Evolutionary conservation across 148 eudicot species (phyloP).

Genomic region (Simmondsia chinensis): DNA sequence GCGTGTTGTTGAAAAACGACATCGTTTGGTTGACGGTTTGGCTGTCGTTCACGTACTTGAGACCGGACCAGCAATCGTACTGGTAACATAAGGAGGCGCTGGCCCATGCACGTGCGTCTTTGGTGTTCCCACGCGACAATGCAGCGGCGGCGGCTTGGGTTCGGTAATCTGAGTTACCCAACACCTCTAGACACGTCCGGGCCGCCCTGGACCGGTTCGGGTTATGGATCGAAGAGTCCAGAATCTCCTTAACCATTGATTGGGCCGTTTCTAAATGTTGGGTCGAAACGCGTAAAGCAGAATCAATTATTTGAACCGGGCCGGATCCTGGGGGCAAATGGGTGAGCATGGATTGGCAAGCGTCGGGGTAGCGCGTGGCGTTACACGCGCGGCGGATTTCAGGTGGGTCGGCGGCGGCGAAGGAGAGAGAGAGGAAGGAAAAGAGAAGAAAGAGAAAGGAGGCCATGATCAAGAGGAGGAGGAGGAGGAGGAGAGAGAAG

Average conservation of each 20-base stretch:
- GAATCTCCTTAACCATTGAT: slow-evolving; percentile 39
- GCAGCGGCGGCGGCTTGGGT: slow-evolving; percentile 15
- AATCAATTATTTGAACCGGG: slow-evolving; percentile 30
- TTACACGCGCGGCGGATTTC: slow-evolving; percentile 40
- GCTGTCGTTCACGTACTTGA: slow-evolving; percentile 61
- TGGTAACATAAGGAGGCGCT: slow-evolving; percentile 65
- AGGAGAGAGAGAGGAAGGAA: slow-evolving; percentile 13
- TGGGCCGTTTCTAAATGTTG: slow-evolving; percentile 31
- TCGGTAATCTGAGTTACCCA: slow-evolving; percentile 33
- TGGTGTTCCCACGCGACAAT: slow-evolving; percentile 26
- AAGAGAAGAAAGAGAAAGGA: slow-evolving; percentile 14
- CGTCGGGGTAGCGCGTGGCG: slow-evolving; percentile 44
- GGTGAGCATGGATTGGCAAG: slow-evolving; percentile 32
- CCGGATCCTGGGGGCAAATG: slow-evolving; percentile 11
- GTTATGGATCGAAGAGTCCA: slow-evolving; percentile 27
- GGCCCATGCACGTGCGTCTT: slow-evolving; percentile 69
- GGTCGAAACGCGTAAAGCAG: slow-evolving; percentile 27
- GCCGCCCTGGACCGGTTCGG: slow-evolving; percentile 52
- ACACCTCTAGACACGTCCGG: slow-evolving; percentile 37
- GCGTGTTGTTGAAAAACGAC: slow-evolving; percentile 38
- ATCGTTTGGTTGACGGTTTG: slow-evolving; percentile 38
- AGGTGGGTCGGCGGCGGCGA: slow-evolving; percentile 15
- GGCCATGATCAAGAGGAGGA: slow-evolving; percentile 17
- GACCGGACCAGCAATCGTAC: slow-evolving; percentile 78
- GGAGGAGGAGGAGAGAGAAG: slow-evolving; percentile 9